Conservation (phyloP, 805 yeast genomes). For the Pichia heedii region DNA sequence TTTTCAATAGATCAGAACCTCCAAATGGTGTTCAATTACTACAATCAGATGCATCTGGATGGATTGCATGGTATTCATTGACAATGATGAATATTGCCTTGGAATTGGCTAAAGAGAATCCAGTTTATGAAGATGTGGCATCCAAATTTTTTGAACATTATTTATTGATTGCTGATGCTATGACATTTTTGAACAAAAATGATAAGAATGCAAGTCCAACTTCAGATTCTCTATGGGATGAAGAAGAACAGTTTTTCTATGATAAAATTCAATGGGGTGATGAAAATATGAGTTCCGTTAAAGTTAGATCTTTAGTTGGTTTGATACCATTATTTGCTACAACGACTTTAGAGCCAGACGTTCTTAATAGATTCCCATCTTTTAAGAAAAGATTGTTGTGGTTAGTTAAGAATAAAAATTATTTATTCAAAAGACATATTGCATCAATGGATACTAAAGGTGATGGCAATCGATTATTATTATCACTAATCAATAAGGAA, state of each 20-base stretch:
- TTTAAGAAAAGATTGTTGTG: conserved; percentile 78
- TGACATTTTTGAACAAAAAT: conserved; percentile 53
- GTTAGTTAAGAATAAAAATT: conserved; percentile 64
- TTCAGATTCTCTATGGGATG: conserved; percentile 78
- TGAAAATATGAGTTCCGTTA: conserved; percentile 53
- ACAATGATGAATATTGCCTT: conserved; percentile 90
- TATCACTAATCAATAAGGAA: conserved; percentile 75
- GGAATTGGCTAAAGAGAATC: conserved; percentile 76
- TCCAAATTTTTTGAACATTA: conserved; percentile 92
- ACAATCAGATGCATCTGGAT: conserved; percentile 94
- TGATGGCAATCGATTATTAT: conserved; percentile 68
- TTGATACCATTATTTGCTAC: conserved; percentile 87
- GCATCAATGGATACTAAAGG: conserved; percentile 77
- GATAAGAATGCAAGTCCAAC: conserved; percentile 27
- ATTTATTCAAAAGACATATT: conserved; percentile 70
- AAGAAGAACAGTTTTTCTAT: conserved; percentile 77
- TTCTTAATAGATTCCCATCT: conserved; percentile 67
- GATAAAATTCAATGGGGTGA: conserved; percentile 86
- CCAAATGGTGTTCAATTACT: conserved; percentile 88
- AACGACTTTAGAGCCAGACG: conserved; percentile 77
- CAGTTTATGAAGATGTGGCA: conserved; percentile 88
- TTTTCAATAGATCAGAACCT: conserved; percentile 88
- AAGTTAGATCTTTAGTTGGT: conserved; percentile 85
- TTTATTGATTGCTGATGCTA: conserved; percentile 84
- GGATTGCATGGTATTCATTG: conserved; percentile 92